Evolutionary conservation across 2,329 filamentous ascomycete species (phyloP), one percentile per base, ranked within the genome.

Genomic region (Mariannaea sp.): DNA sequence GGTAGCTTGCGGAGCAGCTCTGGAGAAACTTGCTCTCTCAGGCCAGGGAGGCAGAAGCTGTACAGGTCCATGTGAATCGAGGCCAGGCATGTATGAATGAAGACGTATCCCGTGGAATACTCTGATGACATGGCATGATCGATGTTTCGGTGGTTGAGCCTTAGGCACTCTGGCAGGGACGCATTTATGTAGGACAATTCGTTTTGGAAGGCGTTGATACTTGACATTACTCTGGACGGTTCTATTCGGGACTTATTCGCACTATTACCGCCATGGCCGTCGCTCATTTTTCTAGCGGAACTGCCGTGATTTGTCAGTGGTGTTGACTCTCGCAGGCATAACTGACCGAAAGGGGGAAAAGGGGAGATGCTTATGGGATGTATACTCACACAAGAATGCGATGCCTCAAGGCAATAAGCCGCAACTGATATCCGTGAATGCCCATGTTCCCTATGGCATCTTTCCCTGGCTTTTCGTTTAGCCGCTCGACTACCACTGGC

Each of bases 31-130:
- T 68, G 67, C 19, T 72, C 71, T 12, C 67, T 60, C 1, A 73
- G 62, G 1, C 70, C 70, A 0, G 73, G 73, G 6, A 75, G 59
- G 12, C 70, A 68, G 50, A 74, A 73, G 9, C 73, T 67, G 51
- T 76, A 76, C 6, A 76, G 58, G 26, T 75, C 72, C 10, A 75
- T 67, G 47, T 75, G 71, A 30, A 70, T 65, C 6, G 68, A 65
- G 20, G 69, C 70, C 14, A 75, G 62, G 42, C 69, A 67, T 1
- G 68, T 70, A 56, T 75, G 72, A 20, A 76, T 64, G 56, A 71
- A 72, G 26, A 73, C 65, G 39, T 72, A 75, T 19, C 69, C 70
- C 5, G 65, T 59, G 17, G 69, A 63, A 35, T 74, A 64, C 3
- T 65, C 51, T 2, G 66, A 65, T 3, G 58, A 58, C 20, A 73